Conservation (phyloP, 192 early-diverging fungal genomes). For the Coemansia reversa region DNA sequence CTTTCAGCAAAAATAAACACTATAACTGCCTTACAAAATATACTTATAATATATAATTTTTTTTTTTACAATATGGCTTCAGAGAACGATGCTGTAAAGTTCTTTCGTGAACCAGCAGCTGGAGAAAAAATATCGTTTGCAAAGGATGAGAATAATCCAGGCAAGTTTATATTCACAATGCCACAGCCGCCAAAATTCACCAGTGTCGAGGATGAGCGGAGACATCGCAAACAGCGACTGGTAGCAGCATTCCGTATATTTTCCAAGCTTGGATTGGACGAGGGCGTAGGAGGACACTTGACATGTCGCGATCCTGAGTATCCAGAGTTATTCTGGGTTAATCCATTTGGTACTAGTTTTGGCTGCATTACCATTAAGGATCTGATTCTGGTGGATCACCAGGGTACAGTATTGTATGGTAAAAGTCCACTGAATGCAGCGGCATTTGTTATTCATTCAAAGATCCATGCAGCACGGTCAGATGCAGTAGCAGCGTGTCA, state of each 20-base stretch:
- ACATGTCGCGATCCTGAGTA: slow-evolving; percentile 62
- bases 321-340: slow-evolving; percentile 63
- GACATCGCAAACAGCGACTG: slow-evolving; percentile 59
- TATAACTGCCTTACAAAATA: no score
- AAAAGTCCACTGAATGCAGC: slow-evolving; percentile 57
- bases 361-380: slow-evolving; percentile 57
- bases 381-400: slow-evolving; percentile 59
- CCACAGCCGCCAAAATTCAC: slow-evolving; percentile 50
- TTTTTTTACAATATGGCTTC: slow-evolving; percentile 6
- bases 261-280: slow-evolving; percentile 59
- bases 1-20: no score
- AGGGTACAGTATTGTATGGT: slow-evolving; percentile 56
- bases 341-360: slow-evolving; percentile 59
- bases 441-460: slow-evolving; percentile 63
- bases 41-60: background rate
- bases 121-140: slow-evolving; percentile 26
- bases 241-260: slow-evolving; percentile 61
- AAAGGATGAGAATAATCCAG: slow-evolving; percentile 46
- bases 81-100: slow-evolving; percentile 31
- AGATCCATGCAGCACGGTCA: slow-evolving; percentile 54
- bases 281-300: slow-evolving; percentile 63
- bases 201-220: slow-evolving; percentile 53
- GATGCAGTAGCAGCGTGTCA: slow-evolving; percentile 59
- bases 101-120: slow-evolving; percentile 17
- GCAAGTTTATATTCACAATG: slow-evolving; percentile 48